Base-by-base conservation (phyloP, 202 grass and related monocot genomes). In the Tripidium arundinaceum region DNA sequence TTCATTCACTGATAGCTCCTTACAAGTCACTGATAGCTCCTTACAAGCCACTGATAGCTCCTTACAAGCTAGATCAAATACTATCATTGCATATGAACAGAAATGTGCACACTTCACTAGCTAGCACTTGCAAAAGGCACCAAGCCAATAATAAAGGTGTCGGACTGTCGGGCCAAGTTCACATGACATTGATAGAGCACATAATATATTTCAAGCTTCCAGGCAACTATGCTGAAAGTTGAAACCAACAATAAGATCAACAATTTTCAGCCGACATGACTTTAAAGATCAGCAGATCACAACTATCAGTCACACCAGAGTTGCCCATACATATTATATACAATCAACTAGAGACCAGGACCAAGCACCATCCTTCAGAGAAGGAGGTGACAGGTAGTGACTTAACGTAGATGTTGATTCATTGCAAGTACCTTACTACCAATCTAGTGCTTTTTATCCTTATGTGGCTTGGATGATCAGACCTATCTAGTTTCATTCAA, bases 381-480 rank as follows among this genome's bases (percentile, higher is more conserved):
- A 60, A 78, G 78, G 21, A 38, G 74, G 14, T 33, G 31, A 33
- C 31, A 74, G 74, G 14, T 33, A 33, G 69, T 59, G 54, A 75
- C 82, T 45, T 31, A 77, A 85, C 43, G 64, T 39, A 50, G 15
- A 31, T 75, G 69, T 68, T 64, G 43, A 62, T 49, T 69, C 40
- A 45, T 39, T 4, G 40, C 57, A 13, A 65, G 54, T 79, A 83
- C 70, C 72, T 89, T 46, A 58, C 26, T 57, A 54, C 40, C 34
- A 72, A 76, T 81, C 84, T 91, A 90, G 63, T 78, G 88, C 82
- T 93, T 93, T 78, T 95, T 98, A 61, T 81, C 79, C 75, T 93
- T 98, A 33, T 3, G n/a, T n/a, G n/a, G n/a, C n/a, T n/a, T n/a
- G n/a, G n/a, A n/a, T n/a, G n/a, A n/a, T n/a, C n/a, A n/a, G n/a